Evolutionary conservation across 345 rosid genomes (phyloP), one percentile per base, ranked within the genome.

Genomic region (Brassica incana): DNA sequence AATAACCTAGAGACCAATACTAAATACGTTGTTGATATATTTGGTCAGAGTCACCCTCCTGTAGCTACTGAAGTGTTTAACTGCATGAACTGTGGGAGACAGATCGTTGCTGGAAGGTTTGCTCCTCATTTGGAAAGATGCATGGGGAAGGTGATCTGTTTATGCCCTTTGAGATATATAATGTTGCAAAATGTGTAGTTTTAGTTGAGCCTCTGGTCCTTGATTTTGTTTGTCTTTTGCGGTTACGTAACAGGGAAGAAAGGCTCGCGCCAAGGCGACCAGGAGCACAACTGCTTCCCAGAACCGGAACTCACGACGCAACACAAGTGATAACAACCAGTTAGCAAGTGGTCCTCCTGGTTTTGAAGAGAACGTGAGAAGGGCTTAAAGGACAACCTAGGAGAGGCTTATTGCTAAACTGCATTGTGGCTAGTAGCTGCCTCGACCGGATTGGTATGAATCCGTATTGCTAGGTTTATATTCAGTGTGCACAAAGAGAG

Each of bases 111-210:
- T 5, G 98, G 99, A 78, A 90, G 94, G 73, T 92, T 95, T 80
- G 97, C 99, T 85, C 97, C 97, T 80, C 98, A 95, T 86, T 73
- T 93, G 79, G 98, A 91, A 71, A 95, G 89, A 85, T 95, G 99
- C 88, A 93, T 95, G 98, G 99, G 99, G 77, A 95, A 91, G 97
- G 98, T 95, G 74, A 77, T 40, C 62, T 6, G 52, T 38, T 62
- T 33, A 5, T 38, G 48, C 4, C 38, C 61, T 2, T 32, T n/a
- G 14, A 12, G 29, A 15, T 4, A 29, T 71, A 64, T 12, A 23
- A 23, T 29, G 14, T 38, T 30, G 8, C 5, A 11, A 6, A 65
- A 52, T 1, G 18, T 58, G 15, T 65, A 66, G 38, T 58, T 52
- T 35, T 12, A 7, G 9, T 68, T 72, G n/a, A 71, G 6, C 10